A percentile compares a stretch with the other conserved stretches of the same genome.
Evolutionary conservation across 106 monocot genomes (phyloP).

Genomic region (Amphibolis antarctica): DNA sequence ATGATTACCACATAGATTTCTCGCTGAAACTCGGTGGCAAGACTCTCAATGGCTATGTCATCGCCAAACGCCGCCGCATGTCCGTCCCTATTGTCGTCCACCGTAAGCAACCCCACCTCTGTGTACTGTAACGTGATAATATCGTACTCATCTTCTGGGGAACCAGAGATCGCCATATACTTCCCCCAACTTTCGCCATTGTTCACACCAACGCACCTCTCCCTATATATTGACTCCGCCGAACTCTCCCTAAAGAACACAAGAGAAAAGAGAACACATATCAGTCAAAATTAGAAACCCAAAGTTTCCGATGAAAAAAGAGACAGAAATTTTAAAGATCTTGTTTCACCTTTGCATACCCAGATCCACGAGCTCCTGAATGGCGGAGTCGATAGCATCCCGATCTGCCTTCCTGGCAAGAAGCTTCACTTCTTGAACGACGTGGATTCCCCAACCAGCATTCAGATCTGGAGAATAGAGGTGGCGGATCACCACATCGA

Average conservation of each 20-base stretch:
- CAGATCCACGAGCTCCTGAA: conserved; percentile 64
- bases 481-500: conserved; percentile 34
- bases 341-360: conserved; percentile 64
- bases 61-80: conserved; percentile 90
- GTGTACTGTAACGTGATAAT: conserved; percentile 86
- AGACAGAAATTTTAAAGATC: neutral
- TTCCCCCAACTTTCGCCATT: conserved; percentile 80
- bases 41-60: conserved; percentile 82
- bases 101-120: conserved; percentile 67
- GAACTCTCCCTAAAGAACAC: conserved; percentile 43
- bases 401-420: conserved; percentile 54
- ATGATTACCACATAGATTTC: conserved; percentile 73
- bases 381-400: conserved; percentile 28
- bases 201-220: conserved; percentile 59
- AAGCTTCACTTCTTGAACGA: conserved; percentile 61
- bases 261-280: neutral
- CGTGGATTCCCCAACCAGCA: conserved; percentile 62
- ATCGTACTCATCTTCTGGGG: conserved; percentile 59
- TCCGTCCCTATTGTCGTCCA: conserved; percentile 78
- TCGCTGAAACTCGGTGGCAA: conserved; percentile 77
- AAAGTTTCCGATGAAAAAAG: neutral
- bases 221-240: conserved; percentile 72
- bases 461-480: conserved; percentile 68
- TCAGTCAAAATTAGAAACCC: neutral
- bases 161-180: conserved; percentile 88